These are phyloP conservation scores for Kodamaea kaohsiungensis DNA, from an alignment of 805 yeast species.

Conservation along the genomic window DNA sequence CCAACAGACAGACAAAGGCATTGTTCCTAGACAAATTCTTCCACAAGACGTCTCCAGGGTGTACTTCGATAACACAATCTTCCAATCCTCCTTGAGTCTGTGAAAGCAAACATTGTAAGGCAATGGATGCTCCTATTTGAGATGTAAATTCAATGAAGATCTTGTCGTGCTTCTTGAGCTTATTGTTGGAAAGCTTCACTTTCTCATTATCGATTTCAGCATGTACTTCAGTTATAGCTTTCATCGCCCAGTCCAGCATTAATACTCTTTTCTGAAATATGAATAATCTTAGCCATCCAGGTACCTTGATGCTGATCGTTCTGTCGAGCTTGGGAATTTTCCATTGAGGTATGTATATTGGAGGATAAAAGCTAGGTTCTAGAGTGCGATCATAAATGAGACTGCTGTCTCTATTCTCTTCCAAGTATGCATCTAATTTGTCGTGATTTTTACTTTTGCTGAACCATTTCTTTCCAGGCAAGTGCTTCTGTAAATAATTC, in stretches of 20 bases:
- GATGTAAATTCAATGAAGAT: constrained; percentile 64
- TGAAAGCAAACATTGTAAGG: constrained; percentile 58
- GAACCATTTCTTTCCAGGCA: neutral
- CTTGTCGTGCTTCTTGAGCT: constrained; percentile 34
- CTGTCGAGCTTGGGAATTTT: constrained; percentile 24
- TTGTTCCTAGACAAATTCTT: constrained; percentile 47
- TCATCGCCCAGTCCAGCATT: constrained; percentile 31
- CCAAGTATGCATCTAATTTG: constrained; percentile 2
- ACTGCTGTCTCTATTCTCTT: neutral
- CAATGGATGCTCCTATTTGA: constrained; percentile 59
- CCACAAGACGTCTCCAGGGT: constrained; percentile 77
- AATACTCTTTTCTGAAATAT: constrained; percentile 21
- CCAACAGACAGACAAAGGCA: constrained; percentile 35
- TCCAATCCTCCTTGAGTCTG: constrained; percentile 44
- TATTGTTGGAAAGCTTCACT: constrained; percentile 16
- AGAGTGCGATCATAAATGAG: neutral
- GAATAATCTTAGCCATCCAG: constrained; percentile 31
- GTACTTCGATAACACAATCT: constrained; percentile 50
- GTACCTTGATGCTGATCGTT: constrained; percentile 21
- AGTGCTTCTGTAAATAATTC: constrained; percentile 35
- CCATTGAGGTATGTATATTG: constrained; percentile 24
- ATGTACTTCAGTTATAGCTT: constrained; percentile 16
- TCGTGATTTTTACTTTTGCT: neutral
- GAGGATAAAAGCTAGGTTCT: constrained; percentile 32
- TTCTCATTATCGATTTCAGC: constrained; percentile 22